Evolutionary conservation across 2,329 filamentous ascomycete species (phyloP), one percentile per base, ranked within the genome.

Genomic region (Trichoderma semiorbis): DNA sequence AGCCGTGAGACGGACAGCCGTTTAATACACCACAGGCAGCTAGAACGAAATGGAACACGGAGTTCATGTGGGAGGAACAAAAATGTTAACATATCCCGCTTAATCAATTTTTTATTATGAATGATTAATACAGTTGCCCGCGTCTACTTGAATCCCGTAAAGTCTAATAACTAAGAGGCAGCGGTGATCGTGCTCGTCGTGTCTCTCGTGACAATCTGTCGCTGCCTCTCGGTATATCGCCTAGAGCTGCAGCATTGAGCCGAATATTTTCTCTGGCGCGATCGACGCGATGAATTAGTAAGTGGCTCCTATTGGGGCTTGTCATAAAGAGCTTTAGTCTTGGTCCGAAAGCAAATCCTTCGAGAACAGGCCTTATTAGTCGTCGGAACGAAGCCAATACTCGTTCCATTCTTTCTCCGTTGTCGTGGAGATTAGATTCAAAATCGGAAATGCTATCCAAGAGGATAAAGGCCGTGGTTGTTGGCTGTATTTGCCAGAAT

Each of bases 321-420:
- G 67, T 62, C 67, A 69, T 69, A 16, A 69, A 69, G 11, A 69
- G 57, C 39, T 69, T 69, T 43, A 69, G 26, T 18, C 50, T 69
- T 53, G 67, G 57, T 3, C 67, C 67, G 12, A 34, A 7, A 14
- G 57, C 39, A 14, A 36, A 47, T 21, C 67, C 67, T 10, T 30
- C 21, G 12, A 50, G 39, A 24, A 69, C 67, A 10, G 61, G 39
- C 21, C 53, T 39, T 3, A 69, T 69, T 34, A 69, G 57, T 1
- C 57, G 47, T 50, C 34, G 67, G 7, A 69, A 69, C 18, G 60
- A 62, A 50, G 32, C 6, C n/a, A 69, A 8, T n/a, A 62, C 21
- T 10, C 67, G 39, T 6, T 69, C 67, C 67, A 69, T 62, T 26
- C 67, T 69, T 14, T 69, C 67, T 47, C 67, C 67, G 21, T 69